Conservation (phyloP, 345 rosid genomes). For the Salix dunnii region DNA sequence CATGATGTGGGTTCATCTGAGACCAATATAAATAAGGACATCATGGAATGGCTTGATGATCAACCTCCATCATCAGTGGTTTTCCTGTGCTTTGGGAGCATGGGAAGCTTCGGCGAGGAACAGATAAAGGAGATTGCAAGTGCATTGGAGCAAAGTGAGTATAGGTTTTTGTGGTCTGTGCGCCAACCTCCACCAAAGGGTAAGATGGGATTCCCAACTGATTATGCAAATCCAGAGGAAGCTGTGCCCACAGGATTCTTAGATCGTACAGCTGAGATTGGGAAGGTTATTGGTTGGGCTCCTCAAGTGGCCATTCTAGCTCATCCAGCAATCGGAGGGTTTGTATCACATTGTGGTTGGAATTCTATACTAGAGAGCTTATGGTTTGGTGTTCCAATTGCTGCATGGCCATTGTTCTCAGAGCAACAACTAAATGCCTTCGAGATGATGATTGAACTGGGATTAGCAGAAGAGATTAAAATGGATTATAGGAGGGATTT, state of each 20-base stretch:
- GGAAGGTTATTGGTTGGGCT: conserved; percentile 24
- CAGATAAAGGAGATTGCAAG: not conserved
- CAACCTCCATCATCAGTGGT: conserved; percentile 2
- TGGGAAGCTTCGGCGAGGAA: not conserved
- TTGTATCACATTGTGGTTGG: conserved; percentile 25
- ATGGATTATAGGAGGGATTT: conserved; percentile 8
- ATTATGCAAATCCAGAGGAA: not conserved
- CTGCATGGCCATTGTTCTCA: conserved; percentile 18
- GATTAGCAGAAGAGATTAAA: conserved; percentile 9
- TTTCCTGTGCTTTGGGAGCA: conserved; percentile 16
- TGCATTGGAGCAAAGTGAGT: not conserved
- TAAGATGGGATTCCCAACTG: not conserved
- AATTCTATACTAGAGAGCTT: conserved; percentile 15
- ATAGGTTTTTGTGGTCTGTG: conserved; percentile 10
- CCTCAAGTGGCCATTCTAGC: conserved; percentile 11
- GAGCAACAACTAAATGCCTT: conserved; percentile 14
- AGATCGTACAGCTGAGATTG: conserved; percentile 12
- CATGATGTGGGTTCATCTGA: not conserved
- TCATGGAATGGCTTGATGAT: conserved; percentile 11
- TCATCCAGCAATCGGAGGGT: conserved; percentile 14
- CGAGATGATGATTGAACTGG: conserved; percentile 9
- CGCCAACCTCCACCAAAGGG: conserved; percentile 10
- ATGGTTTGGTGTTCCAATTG: conserved; percentile 19
- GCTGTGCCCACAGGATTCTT: conserved; percentile 7
- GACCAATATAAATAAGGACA: not conserved